A percentile compares a stretch with the other conserved stretches of the same genome.
Conservation (phyloP, 2,329 filamentous ascomycete genomes). For the Elsinoe arachidis region DNA sequence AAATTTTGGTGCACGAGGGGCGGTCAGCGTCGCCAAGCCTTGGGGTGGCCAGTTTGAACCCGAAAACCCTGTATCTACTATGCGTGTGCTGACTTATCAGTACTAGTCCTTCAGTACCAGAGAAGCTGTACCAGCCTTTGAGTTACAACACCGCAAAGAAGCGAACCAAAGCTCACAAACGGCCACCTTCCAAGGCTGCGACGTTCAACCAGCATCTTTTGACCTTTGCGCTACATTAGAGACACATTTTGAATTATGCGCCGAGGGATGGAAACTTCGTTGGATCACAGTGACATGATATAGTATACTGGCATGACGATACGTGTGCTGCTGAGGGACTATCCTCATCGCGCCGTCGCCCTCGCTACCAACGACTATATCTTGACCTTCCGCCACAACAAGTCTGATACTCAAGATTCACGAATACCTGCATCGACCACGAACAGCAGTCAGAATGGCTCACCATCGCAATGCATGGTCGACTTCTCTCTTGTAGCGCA, state of each 20-base stretch:
- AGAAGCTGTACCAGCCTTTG: too few species aligned
- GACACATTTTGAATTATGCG: too few species aligned
- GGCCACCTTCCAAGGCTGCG: too few species aligned
- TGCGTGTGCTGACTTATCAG: too few species aligned
- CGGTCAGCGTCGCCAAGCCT: too few species aligned
- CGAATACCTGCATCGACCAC: slow-evolving; percentile 28
- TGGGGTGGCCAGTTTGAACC: neutral
- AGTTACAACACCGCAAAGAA: too few species aligned
- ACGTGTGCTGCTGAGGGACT: slow-evolving; percentile 75
- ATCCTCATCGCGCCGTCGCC: slow-evolving; percentile 78
- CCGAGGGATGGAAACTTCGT: too few species aligned
- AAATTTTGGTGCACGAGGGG: neutral
- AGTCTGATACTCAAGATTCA: slow-evolving; percentile 51
- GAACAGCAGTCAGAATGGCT: slow-evolving; percentile 27
- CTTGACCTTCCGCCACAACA: slow-evolving; percentile 74
- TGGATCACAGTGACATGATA: neutral
- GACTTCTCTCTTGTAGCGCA: slow-evolving; percentile 64
- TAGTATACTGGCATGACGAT: slow-evolving; percentile 45
- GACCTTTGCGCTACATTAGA: too few species aligned
- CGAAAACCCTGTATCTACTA: too few species aligned
- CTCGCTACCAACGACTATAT: slow-evolving; percentile 71
- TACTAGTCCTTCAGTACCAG: too few species aligned
- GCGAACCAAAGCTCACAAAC: too few species aligned
- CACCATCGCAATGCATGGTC: slow-evolving; percentile 66
- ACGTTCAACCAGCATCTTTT: too few species aligned